Evolutionary conservation across 2,329 filamentous ascomycete genomes (phyloP), one percentile per base, ranked within the genome.

Genomic region (Sarocladiaceae sp.): DNA sequence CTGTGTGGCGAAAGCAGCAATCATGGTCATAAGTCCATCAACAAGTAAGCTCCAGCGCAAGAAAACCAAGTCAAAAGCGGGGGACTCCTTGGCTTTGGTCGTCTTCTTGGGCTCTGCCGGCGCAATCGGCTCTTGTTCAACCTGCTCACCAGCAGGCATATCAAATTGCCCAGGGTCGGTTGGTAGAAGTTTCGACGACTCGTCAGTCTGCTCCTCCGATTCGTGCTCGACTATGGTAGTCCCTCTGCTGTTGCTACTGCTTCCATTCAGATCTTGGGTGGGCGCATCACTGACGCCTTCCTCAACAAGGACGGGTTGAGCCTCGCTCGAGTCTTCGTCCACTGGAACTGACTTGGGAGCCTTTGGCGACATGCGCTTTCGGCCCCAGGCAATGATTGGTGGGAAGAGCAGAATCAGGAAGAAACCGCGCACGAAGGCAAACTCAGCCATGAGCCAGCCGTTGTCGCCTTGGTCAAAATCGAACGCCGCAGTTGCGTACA

Each of bases 11-110:
- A 85, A 81, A 0, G 78, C 75, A 0, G 80, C 76, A 1, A 78
- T 65, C 2, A 75, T 75, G 0, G 83, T 88, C 18, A 88, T 62
- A 0, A 76, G 53, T 0, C 81, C 81, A 53, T 88, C 83, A 0
- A 80, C 65, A 0, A 86, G 59, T 3, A 87, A 64, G 48, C 79
- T 84, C 66, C 76, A 83, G 3, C 79, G 70, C 3, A 83, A 67
- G 53, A 85, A 87, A 27, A 80, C 68, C 1, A 88, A 67, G 48
- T 88, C 83, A 53, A 88, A 88, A 0, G 64, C 68, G 35, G 72
- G 45, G 15, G 24, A 76, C 6, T 72, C 68, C 31, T 69, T 61
- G 1, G 73, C 65, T 1, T 65, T 60, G 0, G 45, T 51, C 0
- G 50, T 50, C n/a, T 50, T 49, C 0, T 58, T 55, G 0, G 63